A percentile compares a stretch with the other conserved stretches of the same genome.
phyloP scores from a whole-genome alignment of 352 stramenopile genomes.

The Achlya hypogyna region DNA sequence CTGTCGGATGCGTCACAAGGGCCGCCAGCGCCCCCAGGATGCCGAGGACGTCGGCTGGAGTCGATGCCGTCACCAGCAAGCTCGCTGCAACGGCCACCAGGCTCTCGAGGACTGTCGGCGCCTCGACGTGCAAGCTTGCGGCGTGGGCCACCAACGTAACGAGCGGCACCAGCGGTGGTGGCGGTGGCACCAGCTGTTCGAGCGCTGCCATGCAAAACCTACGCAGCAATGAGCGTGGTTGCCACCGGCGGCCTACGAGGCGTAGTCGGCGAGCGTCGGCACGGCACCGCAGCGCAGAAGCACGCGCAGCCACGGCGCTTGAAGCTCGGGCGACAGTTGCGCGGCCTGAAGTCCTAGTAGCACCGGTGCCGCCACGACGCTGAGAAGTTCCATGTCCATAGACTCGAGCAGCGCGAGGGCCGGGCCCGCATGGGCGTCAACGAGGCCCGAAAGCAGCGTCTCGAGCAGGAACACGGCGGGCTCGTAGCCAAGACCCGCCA shows the following conservation, averaged over 20 bases:
- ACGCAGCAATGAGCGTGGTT: neutral
- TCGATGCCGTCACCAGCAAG: neutral
- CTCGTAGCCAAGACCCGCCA: constrained; percentile 10
- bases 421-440: neutral
- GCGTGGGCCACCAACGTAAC: neutral
- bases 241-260: neutral
- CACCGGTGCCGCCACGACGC: neutral
- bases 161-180: neutral
- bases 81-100: neutral
- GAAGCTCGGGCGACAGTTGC: neutral
- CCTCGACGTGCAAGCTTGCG: neutral
- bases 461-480: constrained; percentile 10
- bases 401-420: neutral
- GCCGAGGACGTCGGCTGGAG: neutral
- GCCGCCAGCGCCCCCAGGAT: neutral
- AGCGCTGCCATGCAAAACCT: neutral
- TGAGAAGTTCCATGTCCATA: neutral
- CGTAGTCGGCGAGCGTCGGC: neutral
- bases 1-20: neutral
- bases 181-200: neutral
- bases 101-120: neutral
- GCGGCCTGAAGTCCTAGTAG: neutral
- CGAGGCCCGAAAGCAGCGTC: constrained; percentile 1
- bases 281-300: neutral
- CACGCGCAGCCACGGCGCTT: neutral